Base-by-base conservation (phyloP, 2,329 filamentous ascomycete genomes). In the Aureobasidium sp. region DNA sequence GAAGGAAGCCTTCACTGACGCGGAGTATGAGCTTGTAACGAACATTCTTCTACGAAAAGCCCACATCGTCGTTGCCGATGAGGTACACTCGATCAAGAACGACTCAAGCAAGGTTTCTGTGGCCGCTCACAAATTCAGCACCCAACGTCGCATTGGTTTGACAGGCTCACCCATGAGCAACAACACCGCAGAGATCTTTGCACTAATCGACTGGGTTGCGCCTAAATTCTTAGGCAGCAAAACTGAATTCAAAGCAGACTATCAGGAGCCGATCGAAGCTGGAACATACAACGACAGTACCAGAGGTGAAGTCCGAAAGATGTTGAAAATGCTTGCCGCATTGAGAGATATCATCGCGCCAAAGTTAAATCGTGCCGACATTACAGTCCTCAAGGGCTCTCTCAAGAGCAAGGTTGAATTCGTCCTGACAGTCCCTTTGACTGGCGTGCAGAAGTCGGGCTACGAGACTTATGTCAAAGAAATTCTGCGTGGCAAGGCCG, bases 121-220 rank as follows among this genome's bases (percentile, higher is more conserved):
- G 40, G 79, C 82, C 6, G 83, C 86, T 22, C 76, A 76, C 1
- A 72, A 76, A 12, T 87, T 97, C 70, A 78, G 72, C 63, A 89
- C 91, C 0, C 82, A 77, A 60, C 86, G 81, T 63, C 85, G 91
- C 12, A 89, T 97, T 66, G 92, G 91, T 6, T 78, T 97, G 64
- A 96, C 91, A 0, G 92, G 91, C 0, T 93, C 91, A 0, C 92
- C 92, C 0, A 77, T 97, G 57, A 86, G 89, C 5, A 97, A 96
- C 70, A 89, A 90, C 57, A 84, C 96, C 0, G 77, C 82, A 31
- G 92, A 97, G 68, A 96, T 96, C 69, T 91, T 87, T 69, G 77
- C 85, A n/a, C 90, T 96, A 84, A 87, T 96, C 62, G 83, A 92
- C 65, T 96, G 91, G 90, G 85, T 94, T 56, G 86, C 90, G 1